These are phyloP conservation scores for Linum lewisii DNA, from an alignment of 345 rosid species.

Conservation along the genomic window DNA sequence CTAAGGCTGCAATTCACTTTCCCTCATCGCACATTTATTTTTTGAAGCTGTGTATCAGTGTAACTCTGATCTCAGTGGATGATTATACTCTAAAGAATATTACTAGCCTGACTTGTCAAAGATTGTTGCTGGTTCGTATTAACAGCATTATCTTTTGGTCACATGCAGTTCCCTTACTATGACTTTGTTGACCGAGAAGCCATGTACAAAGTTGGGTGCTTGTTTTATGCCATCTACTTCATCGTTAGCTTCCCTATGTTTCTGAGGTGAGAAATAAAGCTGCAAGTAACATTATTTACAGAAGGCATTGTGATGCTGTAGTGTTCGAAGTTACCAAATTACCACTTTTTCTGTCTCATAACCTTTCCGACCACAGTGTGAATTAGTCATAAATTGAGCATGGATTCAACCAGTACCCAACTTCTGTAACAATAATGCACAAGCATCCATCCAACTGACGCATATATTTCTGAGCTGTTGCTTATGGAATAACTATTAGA, in stretches of 20 bases:
- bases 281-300: neutral
- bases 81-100: neutral
- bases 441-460: too few species aligned
- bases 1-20: slow-evolving; percentile 12
- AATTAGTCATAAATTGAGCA: too few species aligned
- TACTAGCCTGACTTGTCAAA: neutral
- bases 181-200: slow-evolving; percentile 88
- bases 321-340: neutral
- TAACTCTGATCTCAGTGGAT: neutral
- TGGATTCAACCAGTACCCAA: too few species aligned
- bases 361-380: too few species aligned
- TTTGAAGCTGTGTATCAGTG: too few species aligned
- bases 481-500: too few species aligned
- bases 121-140: neutral
- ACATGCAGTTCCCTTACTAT: slow-evolving; percentile 89
- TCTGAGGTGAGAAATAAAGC: slow-evolving; percentile 77
- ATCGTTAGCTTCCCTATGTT: slow-evolving; percentile 98
- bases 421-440: too few species aligned
- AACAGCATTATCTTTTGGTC: slow-evolving; percentile 11
- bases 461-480: too few species aligned
- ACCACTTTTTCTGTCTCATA: too few species aligned
- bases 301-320: neutral
- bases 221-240: slow-evolving; percentile 96
- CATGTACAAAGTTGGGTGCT: slow-evolving; percentile 91
- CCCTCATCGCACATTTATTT: neutral